phyloP scores from a whole-genome alignment of 108 stramenopile genomes.

The Phaeodactylum tricornutum region DNA sequence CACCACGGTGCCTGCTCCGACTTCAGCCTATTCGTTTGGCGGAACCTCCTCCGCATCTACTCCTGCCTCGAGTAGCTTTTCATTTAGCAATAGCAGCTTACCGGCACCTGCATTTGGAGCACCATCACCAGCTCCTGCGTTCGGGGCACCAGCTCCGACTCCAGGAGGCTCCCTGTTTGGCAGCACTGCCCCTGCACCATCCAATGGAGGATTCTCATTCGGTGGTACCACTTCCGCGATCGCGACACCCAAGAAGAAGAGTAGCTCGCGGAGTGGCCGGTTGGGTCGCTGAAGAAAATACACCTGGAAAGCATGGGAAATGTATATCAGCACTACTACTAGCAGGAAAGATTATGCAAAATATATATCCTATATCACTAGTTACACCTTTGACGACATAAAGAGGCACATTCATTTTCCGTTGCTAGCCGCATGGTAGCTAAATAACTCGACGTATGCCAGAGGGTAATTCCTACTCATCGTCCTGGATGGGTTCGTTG shows the following conservation, averaged over 20 bases:
- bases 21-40: constrained; percentile 16
- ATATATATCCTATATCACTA: too few species aligned
- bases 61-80: neutral
- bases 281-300: too few species aligned
- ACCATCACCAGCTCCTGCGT: constrained; percentile 16
- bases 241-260: constrained; percentile 6
- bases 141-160: constrained; percentile 6
- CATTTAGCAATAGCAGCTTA: neutral
- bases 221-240: constrained; percentile 9
- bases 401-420: too few species aligned
- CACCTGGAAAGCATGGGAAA: too few species aligned
- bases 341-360: too few species aligned
- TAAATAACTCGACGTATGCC: constrained; percentile 3
- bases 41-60: neutral
- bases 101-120: neutral
- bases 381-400: too few species aligned
- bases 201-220: constrained; percentile 10
- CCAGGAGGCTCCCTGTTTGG: neutral
- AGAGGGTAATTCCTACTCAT: neutral
- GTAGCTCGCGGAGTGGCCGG: constrained; percentile 1
- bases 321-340: too few species aligned
- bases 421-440: too few species aligned
- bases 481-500: constrained; percentile 15
- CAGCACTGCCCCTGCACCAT: constrained; percentile 30
- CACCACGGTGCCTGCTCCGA: constrained; percentile 19